Evolutionary conservation across 495 filamentous ascomycete species (phyloP), one percentile per base, ranked within the genome.

Genomic region (Penicilliopsis zonata): DNA sequence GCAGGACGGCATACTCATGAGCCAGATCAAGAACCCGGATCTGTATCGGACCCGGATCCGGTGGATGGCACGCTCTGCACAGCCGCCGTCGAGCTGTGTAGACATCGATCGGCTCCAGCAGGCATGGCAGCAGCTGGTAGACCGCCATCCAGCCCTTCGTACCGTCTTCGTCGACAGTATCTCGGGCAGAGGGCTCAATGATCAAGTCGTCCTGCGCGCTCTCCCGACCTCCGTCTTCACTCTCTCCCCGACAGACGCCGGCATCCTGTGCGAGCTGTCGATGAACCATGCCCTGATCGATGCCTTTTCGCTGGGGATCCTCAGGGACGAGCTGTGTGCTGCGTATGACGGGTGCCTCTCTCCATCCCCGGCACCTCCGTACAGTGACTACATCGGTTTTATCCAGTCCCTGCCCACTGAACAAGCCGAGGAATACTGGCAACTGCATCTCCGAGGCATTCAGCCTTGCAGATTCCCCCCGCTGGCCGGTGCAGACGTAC

Each of bases 1-100:
- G 25, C 73, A 78, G 38, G 58, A 71, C 33, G 68, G 59, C 21
- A 62, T 78, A 13, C 41, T 78, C 17, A 61, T 70, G 29, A 68
- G 65, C 31, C 56, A 59, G n/a, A 44, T 53, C 23, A 65, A 52
- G 29, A 40, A 54, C 16, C 25, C 40, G 7, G 37, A 38, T 5
- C 33, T 43, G 33, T 64, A 59, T 63, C 3, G 63, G 60, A 14
- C 47, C 10, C 10, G 6, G 6, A 6, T 28, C n/a, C 7, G 18
- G 12, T 1, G 6, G n/a, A 2, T n/a, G n/a, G n/a, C n/a, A n/a
- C n/a, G n/a, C n/a, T n/a, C n/a, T n/a, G n/a, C n/a, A n/a, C n/a
- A n/a, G n/a, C n/a, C n/a, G n/a, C n/a, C n/a, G n/a, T n/a, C n/a
- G n/a, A n/a, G n/a, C n/a, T n/a, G n/a, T n/a, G 22, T 31, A 13